Evolutionary conservation across 208 protist genomes (phyloP), one percentile per base, ranked within the genome.

Genomic region (Acanthamoeba healyi): DNA sequence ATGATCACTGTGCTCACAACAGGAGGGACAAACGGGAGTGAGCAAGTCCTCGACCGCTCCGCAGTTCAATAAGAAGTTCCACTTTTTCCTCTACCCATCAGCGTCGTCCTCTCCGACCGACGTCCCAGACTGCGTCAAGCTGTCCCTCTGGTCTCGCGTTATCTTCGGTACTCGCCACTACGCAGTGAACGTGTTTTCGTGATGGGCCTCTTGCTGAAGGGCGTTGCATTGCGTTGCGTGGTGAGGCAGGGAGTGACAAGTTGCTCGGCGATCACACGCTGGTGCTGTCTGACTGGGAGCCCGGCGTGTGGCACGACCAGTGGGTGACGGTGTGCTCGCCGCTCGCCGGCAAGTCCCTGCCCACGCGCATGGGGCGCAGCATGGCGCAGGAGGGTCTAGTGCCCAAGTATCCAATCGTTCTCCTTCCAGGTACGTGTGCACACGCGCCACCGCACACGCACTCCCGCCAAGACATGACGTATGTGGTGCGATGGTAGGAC

Each of bases 371-470:
- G 79, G 79, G 79, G 10, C 26, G 38, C 5, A 38, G 51, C 46
- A 54, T 94, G 38, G 49, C 90, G 9, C 19, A 26, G 4, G 61
- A 94, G 26, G 90, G 90, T 10, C 61, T 74, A 24, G 58, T 58
- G 1, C 90, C 90, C 54, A 65, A 65, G 40, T 67, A 54, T 29
- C 90, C 90, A 4, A 86, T 94, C 44, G 44, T 94, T 7, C 74
- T 94, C 42, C 36, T 94, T 15, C 90, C 90, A 22, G 90, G 89
- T 94, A 42, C 77, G 38, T 36, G 32, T 2, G 26, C 56, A n/a
- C 56, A n/a, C 56, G 15, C 24, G 19, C 24, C n/a, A n/a, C n/a
- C n/a, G n/a, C n/a, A n/a, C n/a, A n/a, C n/a, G n/a, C n/a, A n/a
- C n/a, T n/a, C n/a, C n/a, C n/a, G n/a, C n/a, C n/a, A n/a, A n/a